phyloP scores from a whole-genome alignment of 2,329 filamentous ascomycete genomes.

The Phialocephala subalpina region DNA sequence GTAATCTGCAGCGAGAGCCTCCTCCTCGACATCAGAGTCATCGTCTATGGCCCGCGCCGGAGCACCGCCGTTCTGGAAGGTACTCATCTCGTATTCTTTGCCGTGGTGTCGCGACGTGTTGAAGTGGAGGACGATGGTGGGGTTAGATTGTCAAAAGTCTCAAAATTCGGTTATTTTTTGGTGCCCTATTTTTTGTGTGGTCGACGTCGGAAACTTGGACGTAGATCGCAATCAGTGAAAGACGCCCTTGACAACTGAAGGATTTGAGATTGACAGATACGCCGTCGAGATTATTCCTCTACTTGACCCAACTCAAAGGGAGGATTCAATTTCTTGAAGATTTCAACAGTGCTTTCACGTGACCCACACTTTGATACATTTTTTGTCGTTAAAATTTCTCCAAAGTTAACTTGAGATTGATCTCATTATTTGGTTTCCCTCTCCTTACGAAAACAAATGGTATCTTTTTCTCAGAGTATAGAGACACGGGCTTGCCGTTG shows the following conservation, averaged over 20 bases:
- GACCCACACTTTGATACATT: not conserved
- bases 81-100: slow-evolving; percentile 58
- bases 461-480: too few relatives aligned
- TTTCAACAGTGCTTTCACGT: not conserved
- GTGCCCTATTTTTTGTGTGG: not conserved
- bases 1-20: slow-evolving; percentile 95
- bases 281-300: too few relatives aligned
- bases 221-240: not conserved
- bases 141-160: slow-evolving; percentile 28
- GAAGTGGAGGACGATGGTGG: slow-evolving; percentile 28
- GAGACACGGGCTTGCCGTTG: not conserved
- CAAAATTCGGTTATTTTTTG: slow-evolving; percentile 29
- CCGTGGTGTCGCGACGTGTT: slow-evolving; percentile 17
- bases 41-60: slow-evolving; percentile 71
- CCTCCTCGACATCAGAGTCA: slow-evolving; percentile 95
- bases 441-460: too few relatives aligned
- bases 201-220: not conserved
- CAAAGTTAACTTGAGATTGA: too few relatives aligned
- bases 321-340: not conserved
- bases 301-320: not conserved
- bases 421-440: too few relatives aligned
- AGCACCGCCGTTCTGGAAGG: slow-evolving; percentile 67
- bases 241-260: not conserved
- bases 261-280: too few relatives aligned
- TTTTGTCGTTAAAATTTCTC: too few relatives aligned